Evolutionary conservation across 192 early-diverging fungal genomes (phyloP).

Genomic region (Entomortierella beljakovae): DNA sequence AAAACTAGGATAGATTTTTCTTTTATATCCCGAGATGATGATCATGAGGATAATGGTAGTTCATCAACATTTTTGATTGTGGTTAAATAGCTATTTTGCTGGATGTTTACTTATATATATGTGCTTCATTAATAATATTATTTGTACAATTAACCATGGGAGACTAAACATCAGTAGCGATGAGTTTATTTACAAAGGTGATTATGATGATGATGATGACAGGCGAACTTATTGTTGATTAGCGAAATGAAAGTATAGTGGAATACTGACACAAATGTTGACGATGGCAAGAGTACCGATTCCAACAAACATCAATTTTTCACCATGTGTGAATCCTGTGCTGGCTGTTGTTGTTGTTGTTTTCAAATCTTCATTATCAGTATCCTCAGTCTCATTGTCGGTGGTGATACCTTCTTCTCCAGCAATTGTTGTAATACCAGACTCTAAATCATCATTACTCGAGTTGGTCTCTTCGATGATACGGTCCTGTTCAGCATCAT

Average conservation of each 20-base stretch:
- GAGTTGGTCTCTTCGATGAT: neutral
- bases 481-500: neutral
- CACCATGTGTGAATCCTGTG: constrained; percentile 48
- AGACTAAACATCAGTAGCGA: too few relatives aligned
- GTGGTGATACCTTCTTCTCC: neutral
- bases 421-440: neutral
- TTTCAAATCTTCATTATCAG: neutral
- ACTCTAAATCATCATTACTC: too few relatives aligned
- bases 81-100: too few relatives aligned
- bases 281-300: constrained; percentile 32
- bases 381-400: neutral
- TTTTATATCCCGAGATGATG: too few relatives aligned
- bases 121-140: too few relatives aligned
- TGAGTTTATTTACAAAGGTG: too few relatives aligned
- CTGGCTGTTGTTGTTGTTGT: neutral
- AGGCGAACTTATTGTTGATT: constrained; percentile 14
- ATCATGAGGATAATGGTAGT: too few relatives aligned
- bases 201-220: neutral
- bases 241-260: constrained; percentile 48
- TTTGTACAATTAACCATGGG: too few relatives aligned
- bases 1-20: too few relatives aligned
- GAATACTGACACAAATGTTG: constrained; percentile 48
- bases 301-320: constrained; percentile 39
- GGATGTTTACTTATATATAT: too few relatives aligned
- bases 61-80: too few relatives aligned